Conservation (phyloP, 2,329 filamentous ascomycete genomes). For the Pleurostoma richardsiae region DNA sequence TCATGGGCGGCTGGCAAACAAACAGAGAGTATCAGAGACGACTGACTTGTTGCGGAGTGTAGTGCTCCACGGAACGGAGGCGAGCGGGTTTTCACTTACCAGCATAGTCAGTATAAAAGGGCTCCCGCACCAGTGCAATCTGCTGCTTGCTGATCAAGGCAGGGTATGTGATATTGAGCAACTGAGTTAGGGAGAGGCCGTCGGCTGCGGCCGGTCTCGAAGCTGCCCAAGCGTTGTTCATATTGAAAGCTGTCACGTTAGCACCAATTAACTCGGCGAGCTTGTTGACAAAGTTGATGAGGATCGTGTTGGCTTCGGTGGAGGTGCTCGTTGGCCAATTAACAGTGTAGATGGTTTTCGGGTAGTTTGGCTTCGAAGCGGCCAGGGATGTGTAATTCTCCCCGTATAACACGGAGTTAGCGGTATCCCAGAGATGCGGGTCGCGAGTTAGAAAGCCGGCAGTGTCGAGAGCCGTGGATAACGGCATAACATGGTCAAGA, state of each 20-base stretch:
- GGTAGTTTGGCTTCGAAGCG: slow-evolving; percentile 15
- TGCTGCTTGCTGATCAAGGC: slow-evolving; percentile 31
- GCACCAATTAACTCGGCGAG: slow-evolving; percentile 20
- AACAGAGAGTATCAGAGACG: no score
- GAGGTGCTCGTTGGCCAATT: slow-evolving; percentile 3
- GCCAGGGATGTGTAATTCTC: slow-evolving; percentile 24
- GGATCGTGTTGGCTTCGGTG: slow-evolving; percentile 10
- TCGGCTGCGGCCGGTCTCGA: slow-evolving; percentile 13
- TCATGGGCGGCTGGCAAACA: slow-evolving; percentile 16
- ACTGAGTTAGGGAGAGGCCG: slow-evolving; percentile 10
- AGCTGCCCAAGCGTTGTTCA: slow-evolving; percentile 18
- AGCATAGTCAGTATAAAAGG: slow-evolving; percentile 33
- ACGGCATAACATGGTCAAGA: slow-evolving; percentile 34
- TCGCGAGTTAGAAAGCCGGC: slow-evolving; percentile 35
- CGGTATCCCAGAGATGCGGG: slow-evolving; percentile 24
- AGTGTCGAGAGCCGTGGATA: slow-evolving; percentile 36
- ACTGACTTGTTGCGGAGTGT: neutral
- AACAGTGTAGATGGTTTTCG: slow-evolving; percentile 22
- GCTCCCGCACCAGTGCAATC: slow-evolving; percentile 26
- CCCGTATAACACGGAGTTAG: slow-evolving; percentile 22
- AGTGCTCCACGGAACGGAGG: neutral
- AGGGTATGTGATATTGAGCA: slow-evolving; percentile 27
- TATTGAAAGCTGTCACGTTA: slow-evolving; percentile 10
- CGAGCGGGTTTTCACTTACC: slow-evolving; percentile 10
- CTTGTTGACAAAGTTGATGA: slow-evolving; percentile 19